Evolutionary conservation across 1,139 yeast genomes (phyloP).

Genomic region (Lodderomyces metapsilosis): DNA sequence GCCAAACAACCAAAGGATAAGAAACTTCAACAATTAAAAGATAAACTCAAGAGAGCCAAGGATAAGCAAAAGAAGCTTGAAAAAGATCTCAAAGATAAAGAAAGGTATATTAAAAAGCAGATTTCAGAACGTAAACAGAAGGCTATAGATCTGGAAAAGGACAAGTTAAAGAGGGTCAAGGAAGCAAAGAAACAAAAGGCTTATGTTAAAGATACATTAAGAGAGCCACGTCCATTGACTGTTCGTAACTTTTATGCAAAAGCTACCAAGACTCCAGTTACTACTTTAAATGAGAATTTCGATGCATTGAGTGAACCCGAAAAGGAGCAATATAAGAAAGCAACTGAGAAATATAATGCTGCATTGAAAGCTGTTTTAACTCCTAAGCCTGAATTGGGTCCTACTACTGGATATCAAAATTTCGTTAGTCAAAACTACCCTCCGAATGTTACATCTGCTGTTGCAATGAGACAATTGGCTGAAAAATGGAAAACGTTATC

Average conservation of each 20-base stretch:
- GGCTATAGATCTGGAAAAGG: slow-evolving; percentile 9
- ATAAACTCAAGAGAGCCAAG: neutral
- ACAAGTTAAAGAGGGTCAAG: slow-evolving; percentile 14
- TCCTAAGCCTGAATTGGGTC: slow-evolving; percentile 40
- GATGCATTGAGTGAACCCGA: slow-evolving; percentile 22
- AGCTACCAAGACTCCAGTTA: slow-evolving; percentile 15
- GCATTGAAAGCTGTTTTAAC: slow-evolving; percentile 24
- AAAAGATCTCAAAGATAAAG: neutral
- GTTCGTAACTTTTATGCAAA: slow-evolving; percentile 14
- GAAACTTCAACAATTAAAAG: neutral
- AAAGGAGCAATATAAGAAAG: slow-evolving; percentile 21
- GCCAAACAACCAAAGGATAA: neutral
- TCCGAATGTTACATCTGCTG: slow-evolving; percentile 24
- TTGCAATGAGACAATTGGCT: slow-evolving; percentile 26
- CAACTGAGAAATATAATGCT: slow-evolving; percentile 30
- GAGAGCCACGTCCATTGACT: slow-evolving; percentile 4
- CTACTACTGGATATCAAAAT: slow-evolving; percentile 30
- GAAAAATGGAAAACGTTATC: slow-evolving; percentile 32
- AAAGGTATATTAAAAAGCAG: neutral
- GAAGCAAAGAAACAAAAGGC: slow-evolving; percentile 12
- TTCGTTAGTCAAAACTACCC: slow-evolving; percentile 31
- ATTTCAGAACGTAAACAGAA: neutral
- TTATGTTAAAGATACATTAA: slow-evolving; percentile 11
- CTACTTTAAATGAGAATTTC: slow-evolving; percentile 11
- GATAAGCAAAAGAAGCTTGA: neutral